Evolutionary conservation across 176 grass and related monocot genomes (phyloP).

Genomic region (Rhynchospora pubera): DNA sequence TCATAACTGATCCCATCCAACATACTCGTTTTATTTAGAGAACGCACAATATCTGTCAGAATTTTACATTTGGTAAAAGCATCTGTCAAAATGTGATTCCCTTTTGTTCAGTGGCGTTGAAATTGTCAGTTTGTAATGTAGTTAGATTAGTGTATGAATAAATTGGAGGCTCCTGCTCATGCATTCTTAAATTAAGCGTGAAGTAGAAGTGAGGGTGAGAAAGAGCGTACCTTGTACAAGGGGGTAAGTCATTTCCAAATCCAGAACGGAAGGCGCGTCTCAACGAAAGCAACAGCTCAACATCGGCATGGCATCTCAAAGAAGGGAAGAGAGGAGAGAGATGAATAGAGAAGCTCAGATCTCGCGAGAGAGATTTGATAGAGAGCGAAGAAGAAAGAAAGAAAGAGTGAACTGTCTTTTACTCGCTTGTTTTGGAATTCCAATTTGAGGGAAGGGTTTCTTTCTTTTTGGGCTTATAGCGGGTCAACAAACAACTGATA

Average conservation of each 20-base stretch:
- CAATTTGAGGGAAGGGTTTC: too few species aligned
- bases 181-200: neutral
- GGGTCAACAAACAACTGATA: too few species aligned
- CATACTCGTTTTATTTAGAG: neutral
- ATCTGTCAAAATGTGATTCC: too few species aligned
- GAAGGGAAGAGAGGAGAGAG: neutral
- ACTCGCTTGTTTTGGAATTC: too few species aligned
- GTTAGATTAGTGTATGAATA: neutral
- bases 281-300: too few species aligned
- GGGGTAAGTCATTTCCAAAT: constrained; percentile 1
- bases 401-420: neutral
- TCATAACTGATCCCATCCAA: neutral
- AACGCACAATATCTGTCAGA: neutral
- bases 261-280: too few species aligned
- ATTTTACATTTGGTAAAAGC: neutral
- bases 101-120: too few species aligned
- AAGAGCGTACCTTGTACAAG: constrained; percentile 13
- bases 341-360: neutral
- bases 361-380: constrained; percentile 5
- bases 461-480: too few species aligned
- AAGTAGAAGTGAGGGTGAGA: neutral
- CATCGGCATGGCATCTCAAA: too few species aligned
- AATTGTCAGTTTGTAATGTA: neutral
- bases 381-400: neutral
- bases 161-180: neutral